phyloP scores from a whole-genome alignment of 768 basidiomycete genomes.

The Megacollybia marginata region DNA sequence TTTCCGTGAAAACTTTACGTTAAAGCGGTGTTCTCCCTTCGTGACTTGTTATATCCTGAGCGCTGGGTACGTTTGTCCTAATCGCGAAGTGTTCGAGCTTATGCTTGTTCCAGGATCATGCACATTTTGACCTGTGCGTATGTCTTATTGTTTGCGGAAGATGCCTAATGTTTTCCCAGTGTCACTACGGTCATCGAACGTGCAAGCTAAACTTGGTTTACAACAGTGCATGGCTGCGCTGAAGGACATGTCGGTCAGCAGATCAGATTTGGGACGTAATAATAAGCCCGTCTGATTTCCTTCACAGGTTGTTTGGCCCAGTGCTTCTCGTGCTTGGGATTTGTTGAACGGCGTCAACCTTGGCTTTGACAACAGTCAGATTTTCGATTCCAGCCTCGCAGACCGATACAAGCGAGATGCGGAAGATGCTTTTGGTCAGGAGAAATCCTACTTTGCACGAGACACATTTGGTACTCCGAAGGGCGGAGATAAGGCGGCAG shows the following conservation, averaged over 20 bases:
- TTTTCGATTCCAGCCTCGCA: conserved; percentile 26
- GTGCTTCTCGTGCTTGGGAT: conserved; percentile 57
- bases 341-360: conserved; percentile 62
- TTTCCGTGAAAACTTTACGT: conserved; percentile 53
- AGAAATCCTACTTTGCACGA: conserved; percentile 31
- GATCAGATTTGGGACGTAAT: background rate
- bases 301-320: conserved; percentile 60
- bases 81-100: conserved; percentile 1
- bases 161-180: conserved; percentile 33
- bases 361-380: conserved; percentile 32
- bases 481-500: conserved; percentile 1
- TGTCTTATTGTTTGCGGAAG: conserved; percentile 4
- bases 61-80: conserved; percentile 49
- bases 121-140: conserved; percentile 63
- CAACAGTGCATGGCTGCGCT: conserved; percentile 57
- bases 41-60: conserved; percentile 62
- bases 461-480: background rate
- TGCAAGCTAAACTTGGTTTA: conserved; percentile 61
- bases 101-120: conserved; percentile 51
- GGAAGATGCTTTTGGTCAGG: conserved; percentile 56
- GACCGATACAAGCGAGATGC: conserved; percentile 52
- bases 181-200: conserved; percentile 60
- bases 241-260: conserved; percentile 59
- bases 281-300: conserved; percentile 1
- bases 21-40: conserved; percentile 57